Evolutionary conservation across 2,329 filamentous ascomycete genomes (phyloP).

Genomic region (Phaeosphaeriaceae sp.): DNA sequence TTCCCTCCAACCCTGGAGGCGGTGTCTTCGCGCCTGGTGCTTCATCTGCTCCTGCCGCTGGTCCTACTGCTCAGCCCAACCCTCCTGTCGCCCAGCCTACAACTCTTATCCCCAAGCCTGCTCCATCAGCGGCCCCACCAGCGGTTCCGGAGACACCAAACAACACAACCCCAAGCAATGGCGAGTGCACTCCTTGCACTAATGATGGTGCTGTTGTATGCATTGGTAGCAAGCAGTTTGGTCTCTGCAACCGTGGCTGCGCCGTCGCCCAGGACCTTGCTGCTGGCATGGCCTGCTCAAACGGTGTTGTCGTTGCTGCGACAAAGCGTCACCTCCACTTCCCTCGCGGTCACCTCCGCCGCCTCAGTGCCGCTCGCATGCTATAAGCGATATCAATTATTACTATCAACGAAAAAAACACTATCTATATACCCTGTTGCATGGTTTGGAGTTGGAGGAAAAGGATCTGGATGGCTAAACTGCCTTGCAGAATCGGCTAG

Average conservation of each 20-base stretch:
- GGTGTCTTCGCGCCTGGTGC: conserved; percentile 39
- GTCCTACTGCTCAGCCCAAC: conserved; percentile 14
- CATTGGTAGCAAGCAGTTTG: conserved; percentile 51
- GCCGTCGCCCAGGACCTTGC: conserved; percentile 51
- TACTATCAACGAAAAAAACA: conserved; percentile 3
- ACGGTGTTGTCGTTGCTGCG: conserved; percentile 32
- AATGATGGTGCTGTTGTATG: conserved; percentile 52
- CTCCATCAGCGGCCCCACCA: conserved; percentile 14
- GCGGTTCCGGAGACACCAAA: conserved; percentile 13
- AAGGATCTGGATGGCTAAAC: conserved; percentile 12
- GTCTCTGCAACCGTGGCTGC: conserved; percentile 53
- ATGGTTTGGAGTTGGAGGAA: conserved; percentile 32
- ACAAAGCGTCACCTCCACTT: conserved; percentile 25
- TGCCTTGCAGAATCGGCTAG: conserved; percentile 14
- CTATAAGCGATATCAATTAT: conserved; percentile 19
- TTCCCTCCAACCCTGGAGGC: conserved; percentile 22
- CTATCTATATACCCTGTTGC: conserved; percentile 13
- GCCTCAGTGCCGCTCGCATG: conserved; percentile 31
- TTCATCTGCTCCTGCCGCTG: conserved; percentile 29
- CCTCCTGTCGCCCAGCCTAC: conserved; percentile 18
- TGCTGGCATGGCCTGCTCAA: conserved; percentile 50
- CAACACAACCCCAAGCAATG: conserved; percentile 14
- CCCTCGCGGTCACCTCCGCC: conserved; percentile 37
- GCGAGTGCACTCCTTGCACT: conserved; percentile 45
- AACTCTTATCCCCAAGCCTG: neutral